Evolutionary conservation across 2,329 filamentous ascomycete species (phyloP).

Genomic region (Dothidotthia symphoricarpi): DNA sequence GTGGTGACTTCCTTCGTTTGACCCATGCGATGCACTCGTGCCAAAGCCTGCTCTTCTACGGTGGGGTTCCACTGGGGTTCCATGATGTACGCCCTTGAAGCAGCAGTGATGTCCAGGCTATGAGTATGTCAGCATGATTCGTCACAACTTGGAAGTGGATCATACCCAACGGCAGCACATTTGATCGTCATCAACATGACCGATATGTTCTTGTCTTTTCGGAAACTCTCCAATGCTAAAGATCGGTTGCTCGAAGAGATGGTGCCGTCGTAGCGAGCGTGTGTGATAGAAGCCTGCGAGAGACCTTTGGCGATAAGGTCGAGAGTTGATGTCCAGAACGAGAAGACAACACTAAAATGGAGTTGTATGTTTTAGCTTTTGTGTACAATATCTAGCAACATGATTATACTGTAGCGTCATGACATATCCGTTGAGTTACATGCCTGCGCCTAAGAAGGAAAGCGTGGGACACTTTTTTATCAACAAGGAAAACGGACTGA

Average conservation of each 20-base stretch:
- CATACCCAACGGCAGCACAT: conserved; percentile 54
- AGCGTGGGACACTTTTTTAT: too few relatives aligned
- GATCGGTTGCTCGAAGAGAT: conserved; percentile 47
- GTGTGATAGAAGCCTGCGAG: too few relatives aligned
- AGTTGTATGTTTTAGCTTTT: too few relatives aligned
- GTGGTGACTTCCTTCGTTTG: conserved; percentile 33
- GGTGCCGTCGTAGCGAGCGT: too few relatives aligned
- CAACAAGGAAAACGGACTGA: too few relatives aligned
- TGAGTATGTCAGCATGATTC: background rate
- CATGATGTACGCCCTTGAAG: conserved; percentile 50
- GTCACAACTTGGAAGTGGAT: background rate
- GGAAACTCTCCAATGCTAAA: conserved; percentile 44
- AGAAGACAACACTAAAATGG: too few relatives aligned
- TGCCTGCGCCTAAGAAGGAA: too few relatives aligned
- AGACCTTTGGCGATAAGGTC: too few relatives aligned
- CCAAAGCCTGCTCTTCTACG: conserved; percentile 46
- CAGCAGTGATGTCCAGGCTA: conserved; percentile 49
- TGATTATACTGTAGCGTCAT: too few relatives aligned
- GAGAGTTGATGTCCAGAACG: too few relatives aligned
- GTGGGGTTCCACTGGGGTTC: conserved; percentile 52
- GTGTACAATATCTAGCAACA: too few relatives aligned
- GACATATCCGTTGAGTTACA: too few relatives aligned
- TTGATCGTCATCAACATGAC: conserved; percentile 51
- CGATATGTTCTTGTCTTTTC: conserved; percentile 35
- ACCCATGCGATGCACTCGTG: conserved; percentile 21